phyloP scores from a whole-genome alignment of 129 eudicot genomes.

The Chrysanthemum lavandulifolium region DNA sequence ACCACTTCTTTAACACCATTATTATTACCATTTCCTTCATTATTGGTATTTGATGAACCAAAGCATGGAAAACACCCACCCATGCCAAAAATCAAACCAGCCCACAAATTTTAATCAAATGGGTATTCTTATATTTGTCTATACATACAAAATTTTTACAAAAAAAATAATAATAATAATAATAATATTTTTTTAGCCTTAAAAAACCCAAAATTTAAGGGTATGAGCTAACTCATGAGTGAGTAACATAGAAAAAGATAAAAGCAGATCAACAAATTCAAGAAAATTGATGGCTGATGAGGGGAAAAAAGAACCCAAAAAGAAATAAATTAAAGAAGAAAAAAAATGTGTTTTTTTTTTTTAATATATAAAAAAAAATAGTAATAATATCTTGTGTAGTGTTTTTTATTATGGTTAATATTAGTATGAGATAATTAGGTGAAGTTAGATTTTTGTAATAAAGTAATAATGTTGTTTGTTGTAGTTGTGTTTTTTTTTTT shows the following conservation, averaged over 20 bases:
- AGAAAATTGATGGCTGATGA: too few relatives aligned
- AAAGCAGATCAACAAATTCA: too few relatives aligned
- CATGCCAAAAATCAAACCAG: constrained; percentile 49
- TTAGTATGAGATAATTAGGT: too few relatives aligned
- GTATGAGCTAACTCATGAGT: constrained; percentile 43
- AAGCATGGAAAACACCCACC: constrained; percentile 90
- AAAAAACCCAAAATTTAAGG: constrained; percentile 23
- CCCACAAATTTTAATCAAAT: constrained; percentile 33
- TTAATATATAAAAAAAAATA: too few relatives aligned
- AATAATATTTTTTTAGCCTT: constrained; percentile 23
- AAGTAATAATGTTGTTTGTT: too few relatives aligned
- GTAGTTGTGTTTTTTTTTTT: too few relatives aligned
- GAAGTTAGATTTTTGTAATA: too few relatives aligned
- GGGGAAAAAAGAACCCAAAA: too few relatives aligned
- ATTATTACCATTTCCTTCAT: constrained; percentile 27
- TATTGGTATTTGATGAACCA: constrained; percentile 56
- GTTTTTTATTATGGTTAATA: too few relatives aligned
- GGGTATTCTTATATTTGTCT: constrained; percentile 15
- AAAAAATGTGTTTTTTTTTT: too few relatives aligned
- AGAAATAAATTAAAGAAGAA: too few relatives aligned
- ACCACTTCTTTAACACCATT: constrained; percentile 57
- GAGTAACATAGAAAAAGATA: neutral
- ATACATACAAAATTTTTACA: constrained; percentile 23
- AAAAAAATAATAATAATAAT: neutral
- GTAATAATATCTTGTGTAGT: too few relatives aligned